These are phyloP conservation scores for Boletus rubroflammeus DNA, from an alignment of 768 basidiomycete species.

Conservation along the genomic window DNA sequence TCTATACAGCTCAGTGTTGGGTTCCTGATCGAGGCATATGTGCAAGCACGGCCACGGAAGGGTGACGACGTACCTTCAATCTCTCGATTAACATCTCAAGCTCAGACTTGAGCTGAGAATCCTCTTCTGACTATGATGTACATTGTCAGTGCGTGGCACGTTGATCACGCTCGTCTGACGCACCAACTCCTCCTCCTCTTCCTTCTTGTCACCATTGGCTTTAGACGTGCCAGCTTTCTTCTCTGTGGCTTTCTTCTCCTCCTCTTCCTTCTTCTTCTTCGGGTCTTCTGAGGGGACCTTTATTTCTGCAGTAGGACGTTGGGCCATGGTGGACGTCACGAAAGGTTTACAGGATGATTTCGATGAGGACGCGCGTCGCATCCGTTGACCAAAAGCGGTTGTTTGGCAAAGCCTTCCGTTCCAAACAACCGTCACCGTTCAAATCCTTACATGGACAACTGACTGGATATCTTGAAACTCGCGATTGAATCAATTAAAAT, in stretches of 20 bases:
- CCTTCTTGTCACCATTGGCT: conserved; percentile 48
- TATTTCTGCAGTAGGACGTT: conserved; percentile 56
- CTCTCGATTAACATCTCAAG: conserved; percentile 97
- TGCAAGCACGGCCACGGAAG: not conserved
- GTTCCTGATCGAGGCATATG: conserved; percentile 57
- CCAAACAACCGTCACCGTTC: conserved; percentile 25
- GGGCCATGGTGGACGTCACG: conserved; percentile 45
- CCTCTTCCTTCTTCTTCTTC: conserved; percentile 57
- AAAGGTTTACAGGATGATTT: conserved; percentile 1
- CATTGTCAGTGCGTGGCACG: conserved; percentile 6
- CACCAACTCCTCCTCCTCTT: conserved; percentile 73
- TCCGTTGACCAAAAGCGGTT: conserved; percentile 23
- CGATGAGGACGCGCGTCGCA: conserved; percentile 32
- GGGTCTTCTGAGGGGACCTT: conserved; percentile 72
- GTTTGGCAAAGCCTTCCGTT: conserved; percentile 32
- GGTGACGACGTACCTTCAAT: conserved; percentile 60
- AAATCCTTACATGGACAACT: not conserved
- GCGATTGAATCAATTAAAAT: conserved; percentile 5
- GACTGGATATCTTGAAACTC: not conserved
- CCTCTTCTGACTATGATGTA: conserved; percentile 80
- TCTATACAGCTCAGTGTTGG: conserved; percentile 77
- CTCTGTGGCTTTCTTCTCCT: conserved; percentile 40
- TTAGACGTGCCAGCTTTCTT: conserved; percentile 59
- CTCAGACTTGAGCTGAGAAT: conserved; percentile 87
- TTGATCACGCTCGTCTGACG: conserved; percentile 32